These are phyloP conservation scores for Zymoseptoria passerinii DNA, from an alignment of 2,329 filamentous ascomycete species.

Conservation along the genomic window DNA sequence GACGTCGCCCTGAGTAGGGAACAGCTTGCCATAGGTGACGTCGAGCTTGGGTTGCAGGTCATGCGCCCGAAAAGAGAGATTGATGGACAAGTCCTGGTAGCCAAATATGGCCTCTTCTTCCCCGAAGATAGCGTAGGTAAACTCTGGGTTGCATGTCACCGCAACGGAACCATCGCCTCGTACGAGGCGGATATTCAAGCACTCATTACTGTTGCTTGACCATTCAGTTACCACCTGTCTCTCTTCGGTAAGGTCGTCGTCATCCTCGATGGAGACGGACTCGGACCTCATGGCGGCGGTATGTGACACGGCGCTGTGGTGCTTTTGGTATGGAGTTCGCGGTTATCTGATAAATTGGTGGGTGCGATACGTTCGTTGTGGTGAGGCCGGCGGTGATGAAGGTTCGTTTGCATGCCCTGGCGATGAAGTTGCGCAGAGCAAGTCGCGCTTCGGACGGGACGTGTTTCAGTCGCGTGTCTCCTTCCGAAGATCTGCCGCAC, in stretches of 20 bases:
- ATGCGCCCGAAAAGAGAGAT: slow-evolving; percentile 59
- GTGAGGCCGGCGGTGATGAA: neutral
- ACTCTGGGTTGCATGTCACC: slow-evolving; percentile 63
- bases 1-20: slow-evolving; percentile 58
- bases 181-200: slow-evolving; percentile 53
- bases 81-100: slow-evolving; percentile 72
- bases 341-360: neutral
- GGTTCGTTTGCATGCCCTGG: neutral
- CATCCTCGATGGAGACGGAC: slow-evolving; percentile 9
- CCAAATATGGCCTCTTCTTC: slow-evolving; percentile 90
- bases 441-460: neutral
- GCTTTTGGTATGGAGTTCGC: neutral
- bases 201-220: slow-evolving; percentile 54
- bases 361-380: neutral
- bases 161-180: slow-evolving; percentile 40
- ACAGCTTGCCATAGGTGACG: slow-evolving; percentile 63
- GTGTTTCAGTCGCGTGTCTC: neutral
- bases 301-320: neutral
- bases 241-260: slow-evolving; percentile 19
- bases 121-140: slow-evolving; percentile 87
- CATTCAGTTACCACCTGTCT: slow-evolving; percentile 32
- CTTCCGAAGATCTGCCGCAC: neutral
- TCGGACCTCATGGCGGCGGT: neutral
- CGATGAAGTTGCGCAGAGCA: neutral
- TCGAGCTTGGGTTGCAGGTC: slow-evolving; percentile 73